Percentiles rank a stretch among this genome's conserved stretches.
These are phyloP conservation scores for Rubia yunnanensis DNA, from an alignment of 257 asterid genomes.

Conservation along the genomic window DNA sequence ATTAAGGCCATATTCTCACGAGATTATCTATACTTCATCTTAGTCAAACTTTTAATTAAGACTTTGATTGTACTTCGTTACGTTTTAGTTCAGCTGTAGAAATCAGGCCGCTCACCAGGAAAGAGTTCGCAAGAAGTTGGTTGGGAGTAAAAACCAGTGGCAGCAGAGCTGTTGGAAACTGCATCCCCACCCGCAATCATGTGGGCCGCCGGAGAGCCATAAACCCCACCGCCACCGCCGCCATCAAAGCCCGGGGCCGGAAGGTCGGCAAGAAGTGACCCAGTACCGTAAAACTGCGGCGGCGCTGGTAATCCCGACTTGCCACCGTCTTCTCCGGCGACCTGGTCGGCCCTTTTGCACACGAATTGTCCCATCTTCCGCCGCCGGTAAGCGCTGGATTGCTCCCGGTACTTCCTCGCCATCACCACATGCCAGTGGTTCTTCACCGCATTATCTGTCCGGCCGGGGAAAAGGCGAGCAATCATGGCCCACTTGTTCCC, in stretches of 20 bases:
- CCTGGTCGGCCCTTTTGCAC: slow-evolving; percentile 27
- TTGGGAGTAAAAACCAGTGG: slow-evolving; percentile 30
- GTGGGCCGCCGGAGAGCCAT: slow-evolving; percentile 18
- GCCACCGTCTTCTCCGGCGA: neutral
- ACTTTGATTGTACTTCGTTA: no score
- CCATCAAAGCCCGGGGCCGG: slow-evolving; percentile 2
- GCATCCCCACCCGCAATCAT: slow-evolving; percentile 18
- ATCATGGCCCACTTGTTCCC: slow-evolving; percentile 93
- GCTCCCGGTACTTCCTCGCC: slow-evolving; percentile 89
- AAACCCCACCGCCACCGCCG: slow-evolving; percentile 17
- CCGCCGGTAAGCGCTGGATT: slow-evolving; percentile 45
- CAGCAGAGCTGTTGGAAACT: slow-evolving; percentile 9
- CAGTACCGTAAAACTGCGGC: neutral
- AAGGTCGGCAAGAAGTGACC: slow-evolving; percentile 1
- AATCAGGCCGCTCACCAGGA: slow-evolving; percentile 27
- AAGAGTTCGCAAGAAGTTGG: slow-evolving; percentile 33
- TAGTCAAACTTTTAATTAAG: no score
- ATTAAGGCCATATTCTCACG: no score
- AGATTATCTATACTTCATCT: no score
- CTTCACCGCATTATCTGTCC: slow-evolving; percentile 94
- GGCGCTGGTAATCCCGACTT: slow-evolving; percentile 12
- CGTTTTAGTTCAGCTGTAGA: no score
- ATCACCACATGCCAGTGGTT: slow-evolving; percentile 94
- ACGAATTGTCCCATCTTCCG: slow-evolving; percentile 56
- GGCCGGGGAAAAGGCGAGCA: slow-evolving; percentile 81